Evolutionary conservation across 345 rosid genomes (phyloP), one percentile per base, ranked within the genome.

Genomic region (Acer saccharum): DNA sequence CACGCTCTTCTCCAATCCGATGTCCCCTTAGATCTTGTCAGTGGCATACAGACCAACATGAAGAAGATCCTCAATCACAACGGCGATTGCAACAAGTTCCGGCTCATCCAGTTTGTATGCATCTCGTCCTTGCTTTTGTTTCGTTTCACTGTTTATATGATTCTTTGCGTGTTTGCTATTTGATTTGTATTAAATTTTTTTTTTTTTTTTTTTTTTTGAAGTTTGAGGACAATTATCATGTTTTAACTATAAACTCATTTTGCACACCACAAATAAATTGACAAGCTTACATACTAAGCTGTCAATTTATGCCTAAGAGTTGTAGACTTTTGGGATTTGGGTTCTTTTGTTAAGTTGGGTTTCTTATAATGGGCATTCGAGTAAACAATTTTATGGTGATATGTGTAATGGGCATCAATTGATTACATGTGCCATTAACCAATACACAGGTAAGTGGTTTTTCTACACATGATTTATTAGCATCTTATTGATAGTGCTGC

Each of bases 1-100:
- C 94, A 97, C 0, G 98, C 99, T 67, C 90, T 95, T 35, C 88
- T 92, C n/a, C 95, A 92, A 76, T 77, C 97, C 61, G 99, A 94
- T 84, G 99, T 94, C 18, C 97, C 91, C 27, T 94, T 94, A 84
- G 88, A 90, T 79, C 97, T 96, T 41, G 99, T 96, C 71, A 90
- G 90, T n/a, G 92, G 91, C 43, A 94, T 96, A 98, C 92, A 88
- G 74, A 83, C 87, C 75, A 95, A 94, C 74, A 94, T 92, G 66
- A 94, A 95, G 91, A 88, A 88, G 77, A 92, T 95, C 64, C 97
- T 94, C 81, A 95, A 95, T 77, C 92, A 92, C 43, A 93, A 91
- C 23, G 97, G 94, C 9, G 99, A 98, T 7, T 98, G 94, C 84
- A 92, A 95, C 86, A 93, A 91, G 91, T 92, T 93, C 77, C 78